Base-by-base conservation (phyloP, 2,329 filamentous ascomycete genomes). In the Drechmeria coniospora region DNA sequence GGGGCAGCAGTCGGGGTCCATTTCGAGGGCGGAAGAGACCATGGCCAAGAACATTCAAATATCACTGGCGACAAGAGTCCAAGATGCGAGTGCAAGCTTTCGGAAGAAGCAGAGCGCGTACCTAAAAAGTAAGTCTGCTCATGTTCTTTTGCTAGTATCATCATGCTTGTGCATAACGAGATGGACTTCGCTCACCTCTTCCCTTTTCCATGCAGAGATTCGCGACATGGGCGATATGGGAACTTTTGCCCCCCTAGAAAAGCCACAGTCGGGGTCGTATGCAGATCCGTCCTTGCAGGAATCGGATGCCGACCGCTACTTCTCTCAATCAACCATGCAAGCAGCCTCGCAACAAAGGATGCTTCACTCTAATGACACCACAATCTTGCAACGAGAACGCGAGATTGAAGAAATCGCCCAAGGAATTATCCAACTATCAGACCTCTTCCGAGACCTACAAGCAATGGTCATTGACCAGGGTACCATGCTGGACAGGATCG, bases 341-440 rank as follows among this genome's bases (percentile, higher is more conserved):
- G 79, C 84, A 42, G 81, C 82, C 2, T 66, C 68, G 19, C 71
- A 79, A 30, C 68, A 74, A 44, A 68, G 68, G 39, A 65, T 70
- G 31, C 57, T 79, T 17, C 71, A 75, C 32, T 78, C 75, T 32
- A 84, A 92, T 46, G 87, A 95, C 47, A 65, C 75, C 3, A 73
- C 73, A 21, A 95, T 98, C 41, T 71, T 77, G 35, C 90, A 95
- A 51, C 80, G 90, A 37, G 90, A 98, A 55, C 76, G 80, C 22
- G 90, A 95, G 53, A 98, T 98, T 44, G 92, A 92, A 47, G 86
- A 94, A 42, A 98, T 98, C 37, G 90, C 90, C 2, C 86, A 94
- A 49, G 87, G 90, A 32, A 95, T 98, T 53, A 95, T 98, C 45
- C 87, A 95, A 49, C 63, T 98, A 6, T 82, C 87, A 4, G 90